Evolutionary conservation across 2,329 filamentous ascomycete species (phyloP).

Genomic region (Sporothrix euskadiensis): DNA sequence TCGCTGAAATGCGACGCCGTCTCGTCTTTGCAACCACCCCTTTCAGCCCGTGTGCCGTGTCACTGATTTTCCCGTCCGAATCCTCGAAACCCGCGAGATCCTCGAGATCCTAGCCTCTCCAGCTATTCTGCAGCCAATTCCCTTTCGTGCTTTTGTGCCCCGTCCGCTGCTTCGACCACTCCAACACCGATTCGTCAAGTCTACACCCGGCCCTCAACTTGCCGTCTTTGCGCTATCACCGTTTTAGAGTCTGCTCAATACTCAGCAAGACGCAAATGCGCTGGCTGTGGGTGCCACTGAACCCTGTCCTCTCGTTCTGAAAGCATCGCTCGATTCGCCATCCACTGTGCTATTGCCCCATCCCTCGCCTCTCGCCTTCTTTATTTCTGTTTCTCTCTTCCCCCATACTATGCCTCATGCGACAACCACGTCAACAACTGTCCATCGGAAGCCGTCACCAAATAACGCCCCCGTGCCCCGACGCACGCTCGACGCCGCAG

Average conservation of each 20-base stretch:
- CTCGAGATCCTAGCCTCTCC: background rate
- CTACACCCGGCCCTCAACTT: background rate
- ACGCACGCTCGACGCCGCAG: conserved; percentile 11
- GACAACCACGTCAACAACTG: conserved; percentile 17
- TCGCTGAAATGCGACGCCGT: conserved; percentile 2
- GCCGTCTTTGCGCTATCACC: background rate
- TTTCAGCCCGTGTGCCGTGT: conserved; percentile 21
- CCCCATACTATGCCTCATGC: conserved; percentile 31
- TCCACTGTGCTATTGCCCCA: background rate
- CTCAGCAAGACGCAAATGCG: conserved; percentile 23
- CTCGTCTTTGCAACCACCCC: conserved; percentile 12
- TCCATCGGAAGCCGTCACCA: conserved; percentile 23
- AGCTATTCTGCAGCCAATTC: background rate
- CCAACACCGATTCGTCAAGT: background rate
- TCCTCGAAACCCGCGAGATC: background rate
- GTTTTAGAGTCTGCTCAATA: background rate
- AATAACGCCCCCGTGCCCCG: conserved; percentile 10
- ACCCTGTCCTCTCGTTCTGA: conserved; percentile 28
- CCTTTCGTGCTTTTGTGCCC: background rate
- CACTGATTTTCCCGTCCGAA: background rate
- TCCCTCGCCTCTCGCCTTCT: background rate
- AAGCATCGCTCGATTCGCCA: conserved; percentile 3
- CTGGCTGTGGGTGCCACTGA: conserved; percentile 22
- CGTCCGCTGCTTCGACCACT: background rate
- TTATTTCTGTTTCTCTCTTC: background rate